These are phyloP conservation scores for Lactarius trivialis DNA, from an alignment of 768 basidiomycete genomes.

Conservation along the genomic window DNA sequence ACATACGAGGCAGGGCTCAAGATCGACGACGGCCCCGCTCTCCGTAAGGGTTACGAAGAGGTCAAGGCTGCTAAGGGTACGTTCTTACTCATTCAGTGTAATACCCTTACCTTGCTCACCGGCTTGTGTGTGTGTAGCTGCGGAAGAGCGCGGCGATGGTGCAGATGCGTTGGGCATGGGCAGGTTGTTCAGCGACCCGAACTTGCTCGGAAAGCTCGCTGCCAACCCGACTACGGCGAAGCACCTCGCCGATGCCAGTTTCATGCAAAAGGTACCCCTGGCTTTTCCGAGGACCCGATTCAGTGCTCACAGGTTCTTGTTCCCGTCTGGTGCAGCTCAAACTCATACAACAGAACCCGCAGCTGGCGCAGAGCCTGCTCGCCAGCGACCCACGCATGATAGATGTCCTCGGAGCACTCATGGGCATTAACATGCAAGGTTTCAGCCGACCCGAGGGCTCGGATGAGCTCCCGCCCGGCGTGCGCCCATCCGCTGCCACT, in stretches of 20 bases:
- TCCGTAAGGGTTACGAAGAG: slow-evolving; percentile 84
- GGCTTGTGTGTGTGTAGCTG: slow-evolving; percentile 25
- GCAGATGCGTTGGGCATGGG: slow-evolving; percentile 57
- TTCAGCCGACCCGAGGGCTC: slow-evolving; percentile 81
- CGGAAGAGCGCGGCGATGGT: slow-evolving; percentile 34
- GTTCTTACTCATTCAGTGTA: slow-evolving; percentile 14
- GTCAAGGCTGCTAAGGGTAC: slow-evolving; percentile 79
- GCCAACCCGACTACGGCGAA: slow-evolving; percentile 80
- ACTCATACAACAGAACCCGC: slow-evolving; percentile 62
- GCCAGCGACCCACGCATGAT: slow-evolving; percentile 87
- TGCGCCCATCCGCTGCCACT: slow-evolving; percentile 36
- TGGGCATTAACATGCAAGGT: slow-evolving; percentile 90
- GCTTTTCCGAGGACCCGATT: no score
- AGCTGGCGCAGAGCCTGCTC: slow-evolving; percentile 49
- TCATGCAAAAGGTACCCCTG: slow-evolving; percentile 56
- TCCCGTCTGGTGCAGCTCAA: slow-evolving; percentile 40
- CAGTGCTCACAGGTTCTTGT: not conserved
- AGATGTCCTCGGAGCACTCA: slow-evolving; percentile 83
- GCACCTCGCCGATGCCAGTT: slow-evolving; percentile 76
- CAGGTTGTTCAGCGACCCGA: slow-evolving; percentile 80
- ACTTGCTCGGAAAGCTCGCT: slow-evolving; percentile 76
- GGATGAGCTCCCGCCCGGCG: slow-evolving; percentile 64
- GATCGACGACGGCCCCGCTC: slow-evolving; percentile 72
- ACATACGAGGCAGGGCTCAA: slow-evolving; percentile 79
- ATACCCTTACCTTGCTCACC: not conserved